phyloP scores from a whole-genome alignment of 768 basidiomycete species.

The Tulasnella sp. region DNA sequence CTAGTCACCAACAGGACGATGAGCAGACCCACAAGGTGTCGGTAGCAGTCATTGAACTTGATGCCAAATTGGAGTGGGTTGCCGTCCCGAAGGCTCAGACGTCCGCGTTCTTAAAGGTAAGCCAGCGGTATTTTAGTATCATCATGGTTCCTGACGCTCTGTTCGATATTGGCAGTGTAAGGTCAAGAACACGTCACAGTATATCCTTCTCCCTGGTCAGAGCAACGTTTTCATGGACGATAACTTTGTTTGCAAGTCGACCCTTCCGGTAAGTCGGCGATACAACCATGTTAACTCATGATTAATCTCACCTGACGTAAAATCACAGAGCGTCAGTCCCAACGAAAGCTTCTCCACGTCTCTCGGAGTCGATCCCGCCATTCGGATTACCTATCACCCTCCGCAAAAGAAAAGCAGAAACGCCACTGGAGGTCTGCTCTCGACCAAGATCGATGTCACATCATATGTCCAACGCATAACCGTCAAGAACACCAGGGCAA shows the following conservation, averaged over 20 bases:
- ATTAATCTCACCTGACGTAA: background rate
- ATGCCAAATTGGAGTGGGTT: conserved; percentile 31
- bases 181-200: conserved; percentile 24
- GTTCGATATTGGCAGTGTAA: conserved; percentile 20
- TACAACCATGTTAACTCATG: background rate
- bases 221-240: conserved; percentile 32
- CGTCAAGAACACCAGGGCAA: conserved; percentile 29
- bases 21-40: conserved; percentile 25
- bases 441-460: conserved; percentile 28
- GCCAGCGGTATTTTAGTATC: background rate
- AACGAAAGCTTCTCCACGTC: conserved; percentile 30
- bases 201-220: conserved; percentile 27
- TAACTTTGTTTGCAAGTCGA: conserved; percentile 32
- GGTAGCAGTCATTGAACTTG: conserved; percentile 26
- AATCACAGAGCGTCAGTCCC: conserved; percentile 22
- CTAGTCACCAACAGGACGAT: conserved; percentile 12
- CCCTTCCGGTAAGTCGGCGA: conserved; percentile 21
- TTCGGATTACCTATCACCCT: conserved; percentile 32
- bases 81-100: conserved; percentile 26
- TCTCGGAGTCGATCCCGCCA: conserved; percentile 31
- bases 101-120: conserved; percentile 19
- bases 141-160: background rate
- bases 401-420: conserved; percentile 18
- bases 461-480: conserved; percentile 28
- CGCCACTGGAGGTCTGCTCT: background rate